Base-by-base conservation (phyloP, 2,329 filamentous ascomycete species). In the Fusarium citri region DNA sequence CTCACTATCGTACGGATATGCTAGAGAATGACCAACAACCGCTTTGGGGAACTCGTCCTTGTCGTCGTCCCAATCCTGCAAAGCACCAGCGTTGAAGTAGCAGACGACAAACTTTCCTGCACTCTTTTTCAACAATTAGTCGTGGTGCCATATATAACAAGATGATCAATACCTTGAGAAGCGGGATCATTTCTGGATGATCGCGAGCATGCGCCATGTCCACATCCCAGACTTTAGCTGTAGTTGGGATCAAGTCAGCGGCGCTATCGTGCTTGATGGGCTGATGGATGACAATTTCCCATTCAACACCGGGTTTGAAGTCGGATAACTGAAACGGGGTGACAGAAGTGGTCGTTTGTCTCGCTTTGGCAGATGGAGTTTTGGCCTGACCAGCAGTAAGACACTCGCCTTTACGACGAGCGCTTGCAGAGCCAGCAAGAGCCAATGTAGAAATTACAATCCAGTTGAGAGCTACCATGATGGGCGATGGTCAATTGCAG, bases 11-110 rank as follows among this genome's bases (percentile, higher is more conserved):
- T 76, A 77, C 25, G 71, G 73, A 41, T 68, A 69, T 23, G 66
- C 68, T 22, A 78, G 68, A 8, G 71, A 56, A 26, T 68, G 76
- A 16, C 76, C 76, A 20, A 76, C 61, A 55, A 64, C 72, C 8
- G 48, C 64, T 6, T 68, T 40, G 31, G 75, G 72, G 51, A 79
- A 79, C 8, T 68, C 20, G 37, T 69, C 65, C 23, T 61, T 69
- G 55, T 77, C 76, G 3, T 69, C 50, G 45, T 78, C 76, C 74
- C 74, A 78, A 28, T 34, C 59, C 59, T 79, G 76, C 14, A 77
- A 56, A 14, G 78, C 77, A 40, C 78, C 76, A 18, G 73, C 73
- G 47, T 79, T 79, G 69, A 79, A 76, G 68, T 79, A 79, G 66
- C 78, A 79, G 20, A 79, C 70, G 4, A 79, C 71, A 28, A 76